Evolutionary conservation across 305 asterid species (phyloP), one percentile per base, ranked within the genome.

Genomic region (Fraxinus sp.): DNA sequence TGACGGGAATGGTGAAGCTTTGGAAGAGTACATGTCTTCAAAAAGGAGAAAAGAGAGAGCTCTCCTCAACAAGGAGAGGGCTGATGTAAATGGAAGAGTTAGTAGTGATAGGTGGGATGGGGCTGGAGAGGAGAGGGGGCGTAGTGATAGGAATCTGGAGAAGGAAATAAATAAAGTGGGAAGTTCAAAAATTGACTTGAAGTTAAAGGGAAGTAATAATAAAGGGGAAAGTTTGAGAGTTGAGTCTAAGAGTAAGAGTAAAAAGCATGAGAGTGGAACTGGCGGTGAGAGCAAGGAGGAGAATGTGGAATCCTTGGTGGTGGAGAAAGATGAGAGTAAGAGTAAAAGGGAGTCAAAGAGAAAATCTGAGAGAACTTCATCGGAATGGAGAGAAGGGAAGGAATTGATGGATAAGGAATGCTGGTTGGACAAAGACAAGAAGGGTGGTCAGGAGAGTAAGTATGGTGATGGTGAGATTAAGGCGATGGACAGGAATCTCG

Each of bases 21-120:
- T 84, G 16, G 98, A 92, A 85, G 98, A 91, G 87, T 87, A 90
- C 77, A 92, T 81, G 77, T 88, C 97, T 4, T 90, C 95, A 0
- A 96, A 94, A 80, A 79, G 98, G 89, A 85, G 98, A 77, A 96
- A 93, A 87, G 98, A 92, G 86, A 94, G 91, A 91, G 82, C 83
- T 6, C 94, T 88, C 78, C 91, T 83, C 22, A 52, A 71, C n/a
- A 74, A 83, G 62, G 82, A 76, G 16, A 82, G 83, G 49, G 80
- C 68, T 35, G 91, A 83, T 52, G 89, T 59, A 2, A 86, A 76
- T 32, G 88, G 76, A 55, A 83, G 83, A 36, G 87, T 81, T 77
- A 92, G 84, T 18, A 93, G 88, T n/a, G 91, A 90, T 77, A 68
- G 94, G 85, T 89, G 92, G 91, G 84, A 80, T 83, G 90, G 93